Conservation (phyloP, 768 basidiomycete species). For the Kwoniella botswanensis region DNA sequence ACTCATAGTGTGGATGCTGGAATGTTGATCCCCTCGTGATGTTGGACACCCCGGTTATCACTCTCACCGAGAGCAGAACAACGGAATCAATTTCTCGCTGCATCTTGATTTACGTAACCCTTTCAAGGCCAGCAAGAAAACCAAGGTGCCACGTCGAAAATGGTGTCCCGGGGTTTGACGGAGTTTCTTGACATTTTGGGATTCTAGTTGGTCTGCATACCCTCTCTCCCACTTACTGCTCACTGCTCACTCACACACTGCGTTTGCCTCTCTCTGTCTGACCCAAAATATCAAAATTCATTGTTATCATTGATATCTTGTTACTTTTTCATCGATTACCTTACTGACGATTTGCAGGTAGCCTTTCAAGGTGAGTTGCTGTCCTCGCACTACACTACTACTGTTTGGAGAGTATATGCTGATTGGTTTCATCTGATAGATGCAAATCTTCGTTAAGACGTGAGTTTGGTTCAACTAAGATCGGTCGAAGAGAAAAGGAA, state of each 20-base stretch:
- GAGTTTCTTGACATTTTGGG: slow-evolving; percentile 24
- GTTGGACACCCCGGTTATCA: slow-evolving; percentile 4
- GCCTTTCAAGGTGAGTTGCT: slow-evolving; percentile 27
- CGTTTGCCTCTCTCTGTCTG: neutral
- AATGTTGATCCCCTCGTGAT: neutral
- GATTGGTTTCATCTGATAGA: slow-evolving; percentile 18
- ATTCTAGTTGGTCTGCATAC: neutral
- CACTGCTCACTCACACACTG: slow-evolving; percentile 1
- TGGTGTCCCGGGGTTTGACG: slow-evolving; percentile 22
- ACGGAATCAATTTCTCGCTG: neutral
- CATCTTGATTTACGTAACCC: neutral
- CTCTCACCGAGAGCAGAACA: neutral
- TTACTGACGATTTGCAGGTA: slow-evolving; percentile 32
- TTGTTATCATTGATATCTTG: neutral
- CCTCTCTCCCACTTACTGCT: neutral
- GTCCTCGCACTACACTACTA: neutral
- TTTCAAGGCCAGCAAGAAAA: neutral
- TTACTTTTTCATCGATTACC: slow-evolving; percentile 8
- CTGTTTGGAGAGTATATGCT: neutral
- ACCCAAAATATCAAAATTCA: slow-evolving; percentile 3
- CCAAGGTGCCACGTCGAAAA: slow-evolving; percentile 14
- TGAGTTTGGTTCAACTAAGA: slow-evolving; percentile 26
- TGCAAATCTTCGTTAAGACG: slow-evolving; percentile 58
- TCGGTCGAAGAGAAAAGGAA: neutral
- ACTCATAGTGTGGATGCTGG: neutral